Conservation (phyloP, 305 asterid species). For the Stenogyne calaminthoides region DNA sequence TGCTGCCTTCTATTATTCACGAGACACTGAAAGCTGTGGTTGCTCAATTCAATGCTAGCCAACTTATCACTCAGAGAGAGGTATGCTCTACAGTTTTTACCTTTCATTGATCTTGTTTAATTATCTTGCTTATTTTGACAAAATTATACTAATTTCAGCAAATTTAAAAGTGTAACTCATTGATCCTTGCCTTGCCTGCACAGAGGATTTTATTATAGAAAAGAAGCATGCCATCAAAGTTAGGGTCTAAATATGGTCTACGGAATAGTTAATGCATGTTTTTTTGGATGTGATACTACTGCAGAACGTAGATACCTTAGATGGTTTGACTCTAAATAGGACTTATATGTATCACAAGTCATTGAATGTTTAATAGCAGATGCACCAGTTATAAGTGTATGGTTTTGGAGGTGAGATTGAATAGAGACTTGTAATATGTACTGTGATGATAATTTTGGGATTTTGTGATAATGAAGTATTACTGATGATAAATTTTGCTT, state of each 20-base stretch:
- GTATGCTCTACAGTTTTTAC: constrained; percentile 27
- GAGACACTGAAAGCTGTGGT: constrained; percentile 91
- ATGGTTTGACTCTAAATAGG: not conserved
- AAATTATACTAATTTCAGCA: not conserved
- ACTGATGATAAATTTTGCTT: not conserved
- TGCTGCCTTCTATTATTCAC: constrained; percentile 82
- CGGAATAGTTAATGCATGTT: not conserved
- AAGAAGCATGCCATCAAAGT: not conserved
- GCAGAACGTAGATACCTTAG: not conserved
- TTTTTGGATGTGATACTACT: not conserved
- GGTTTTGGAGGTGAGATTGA: not conserved
- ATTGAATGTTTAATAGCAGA: not conserved
- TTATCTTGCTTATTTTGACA: not conserved
- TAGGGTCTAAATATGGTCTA: not conserved
- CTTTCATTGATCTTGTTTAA: not conserved
- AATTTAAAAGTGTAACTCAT: not conserved
- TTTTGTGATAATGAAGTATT: not conserved
- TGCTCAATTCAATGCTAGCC: constrained; percentile 95
- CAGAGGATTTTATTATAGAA: not conserved
- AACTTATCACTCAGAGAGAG: constrained; percentile 95
- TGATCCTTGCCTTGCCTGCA: not conserved
- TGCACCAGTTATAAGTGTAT: not conserved
- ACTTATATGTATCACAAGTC: not conserved
- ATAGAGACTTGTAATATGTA: not conserved
- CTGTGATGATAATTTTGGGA: not conserved